Percentiles rank a stretch among this genome's conserved stretches.
Conservation (phyloP, 176 grass and related monocot species). For the Cymbopogon citratus region DNA sequence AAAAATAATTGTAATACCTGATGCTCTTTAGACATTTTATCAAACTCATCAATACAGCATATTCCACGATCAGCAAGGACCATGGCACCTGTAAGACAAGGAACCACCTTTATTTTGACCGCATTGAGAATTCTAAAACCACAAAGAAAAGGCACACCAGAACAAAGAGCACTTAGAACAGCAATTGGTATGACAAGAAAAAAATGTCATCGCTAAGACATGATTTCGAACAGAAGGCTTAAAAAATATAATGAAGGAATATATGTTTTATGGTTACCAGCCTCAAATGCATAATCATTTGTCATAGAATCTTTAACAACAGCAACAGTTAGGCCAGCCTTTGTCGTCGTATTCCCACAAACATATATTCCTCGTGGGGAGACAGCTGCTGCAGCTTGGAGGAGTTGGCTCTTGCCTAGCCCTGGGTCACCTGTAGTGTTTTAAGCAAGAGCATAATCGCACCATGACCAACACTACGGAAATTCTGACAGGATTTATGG, state of each 20-base stretch:
- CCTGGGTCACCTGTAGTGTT: constrained; percentile 68
- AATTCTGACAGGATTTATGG: background rate
- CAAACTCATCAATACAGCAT: constrained; percentile 96
- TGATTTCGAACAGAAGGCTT: background rate
- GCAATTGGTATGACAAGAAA: background rate
- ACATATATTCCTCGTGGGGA: constrained; percentile 93
- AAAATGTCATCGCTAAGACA: background rate
- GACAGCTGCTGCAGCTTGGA: constrained; percentile 73
- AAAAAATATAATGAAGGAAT: background rate
- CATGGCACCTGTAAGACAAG: constrained; percentile 67
- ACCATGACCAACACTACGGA: background rate
- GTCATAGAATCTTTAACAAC: constrained; percentile 98
- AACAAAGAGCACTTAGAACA: background rate
- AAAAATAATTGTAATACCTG: constrained; percentile 45
- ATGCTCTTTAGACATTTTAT: constrained; percentile 94
- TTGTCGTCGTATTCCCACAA: constrained; percentile 90
- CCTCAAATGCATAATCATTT: constrained; percentile 93
- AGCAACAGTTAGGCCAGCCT: constrained; percentile 93
- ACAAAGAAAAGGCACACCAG: background rate
- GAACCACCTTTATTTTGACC: background rate
- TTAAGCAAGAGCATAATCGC: constrained; percentile 21
- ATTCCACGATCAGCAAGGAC: constrained; percentile 90
- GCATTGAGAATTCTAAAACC: background rate
- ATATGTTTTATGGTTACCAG: constrained; percentile 51
- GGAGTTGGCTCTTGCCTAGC: constrained; percentile 92